Conservation (phyloP, 257 asterid species). For the Petunia axillaris region DNA sequence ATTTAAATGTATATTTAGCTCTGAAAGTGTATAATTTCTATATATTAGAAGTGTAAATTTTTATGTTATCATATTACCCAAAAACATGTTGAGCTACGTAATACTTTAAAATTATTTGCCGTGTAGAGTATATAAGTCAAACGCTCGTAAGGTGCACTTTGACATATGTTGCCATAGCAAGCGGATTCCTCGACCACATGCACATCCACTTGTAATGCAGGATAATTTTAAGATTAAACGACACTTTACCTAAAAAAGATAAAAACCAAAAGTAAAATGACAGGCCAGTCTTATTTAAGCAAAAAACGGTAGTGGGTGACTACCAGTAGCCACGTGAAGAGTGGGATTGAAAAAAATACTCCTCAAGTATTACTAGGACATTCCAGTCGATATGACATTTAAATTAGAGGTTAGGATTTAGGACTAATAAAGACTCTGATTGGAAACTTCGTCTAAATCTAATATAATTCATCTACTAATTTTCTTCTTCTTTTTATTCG, state of each 20-base stretch:
- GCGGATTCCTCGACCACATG: neutral
- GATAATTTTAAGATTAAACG: neutral
- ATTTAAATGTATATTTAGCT: neutral
- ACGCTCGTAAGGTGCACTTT: neutral
- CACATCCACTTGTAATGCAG: neutral
- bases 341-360: neutral
- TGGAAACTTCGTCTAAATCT: neutral
- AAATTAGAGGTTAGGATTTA: neutral
- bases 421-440: neutral
- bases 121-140: neutral
- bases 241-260: neutral
- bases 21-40: too few relatives aligned
- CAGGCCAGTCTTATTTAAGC: neutral
- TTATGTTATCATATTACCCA: too few relatives aligned
- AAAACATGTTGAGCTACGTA: too few relatives aligned
- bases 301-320: neutral
- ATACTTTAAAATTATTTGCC: too few relatives aligned
- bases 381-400: neutral
- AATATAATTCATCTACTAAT: neutral
- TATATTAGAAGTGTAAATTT: too few relatives aligned
- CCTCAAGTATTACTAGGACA: neutral
- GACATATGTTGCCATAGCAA: neutral
- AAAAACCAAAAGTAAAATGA: neutral
- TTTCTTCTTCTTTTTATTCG: neutral
- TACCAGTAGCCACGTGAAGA: neutral